Percentiles rank a stretch among this genome's conserved stretches.
phyloP scores from a whole-genome alignment of 2,329 filamentous ascomycete species.

The Pestalotiopsis sp. region DNA sequence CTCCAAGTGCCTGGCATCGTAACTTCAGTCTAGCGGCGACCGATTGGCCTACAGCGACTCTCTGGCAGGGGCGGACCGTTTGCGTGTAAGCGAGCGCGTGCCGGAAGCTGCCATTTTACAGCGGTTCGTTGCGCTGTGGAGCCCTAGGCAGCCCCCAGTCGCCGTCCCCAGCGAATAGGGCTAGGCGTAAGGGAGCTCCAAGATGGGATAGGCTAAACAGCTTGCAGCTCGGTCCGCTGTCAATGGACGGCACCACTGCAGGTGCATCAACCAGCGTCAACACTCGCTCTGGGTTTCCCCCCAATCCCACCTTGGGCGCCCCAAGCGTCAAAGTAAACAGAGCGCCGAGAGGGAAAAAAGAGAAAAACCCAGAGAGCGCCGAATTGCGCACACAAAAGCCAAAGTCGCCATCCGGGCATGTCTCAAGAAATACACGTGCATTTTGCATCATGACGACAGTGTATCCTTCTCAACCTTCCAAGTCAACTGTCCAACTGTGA shows the following conservation, averaged over 20 bases:
- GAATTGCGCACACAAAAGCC: neutral
- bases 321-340: slow-evolving; percentile 2
- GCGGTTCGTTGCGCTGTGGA: neutral
- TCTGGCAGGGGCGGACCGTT: too few relatives aligned
- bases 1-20: neutral
- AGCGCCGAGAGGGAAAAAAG: neutral
- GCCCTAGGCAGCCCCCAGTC: neutral
- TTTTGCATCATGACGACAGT: neutral
- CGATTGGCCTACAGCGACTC: neutral
- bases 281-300: neutral
- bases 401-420: neutral
- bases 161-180: neutral
- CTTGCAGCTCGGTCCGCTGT: slow-evolving; percentile 2
- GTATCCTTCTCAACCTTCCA: neutral
- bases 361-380: neutral
- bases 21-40: neutral
- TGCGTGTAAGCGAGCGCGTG: neutral
- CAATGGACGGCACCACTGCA: slow-evolving; percentile 1
- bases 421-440: neutral
- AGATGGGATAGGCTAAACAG: slow-evolving; percentile 5
- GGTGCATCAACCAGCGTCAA: slow-evolving; percentile 2
- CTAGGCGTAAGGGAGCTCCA: too few relatives aligned
- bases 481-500: neutral
- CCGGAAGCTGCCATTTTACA: neutral
- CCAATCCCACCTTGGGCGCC: neutral